Base-by-base conservation (phyloP, 441 rosid genomes). In the Macaranga tanarius region DNA sequence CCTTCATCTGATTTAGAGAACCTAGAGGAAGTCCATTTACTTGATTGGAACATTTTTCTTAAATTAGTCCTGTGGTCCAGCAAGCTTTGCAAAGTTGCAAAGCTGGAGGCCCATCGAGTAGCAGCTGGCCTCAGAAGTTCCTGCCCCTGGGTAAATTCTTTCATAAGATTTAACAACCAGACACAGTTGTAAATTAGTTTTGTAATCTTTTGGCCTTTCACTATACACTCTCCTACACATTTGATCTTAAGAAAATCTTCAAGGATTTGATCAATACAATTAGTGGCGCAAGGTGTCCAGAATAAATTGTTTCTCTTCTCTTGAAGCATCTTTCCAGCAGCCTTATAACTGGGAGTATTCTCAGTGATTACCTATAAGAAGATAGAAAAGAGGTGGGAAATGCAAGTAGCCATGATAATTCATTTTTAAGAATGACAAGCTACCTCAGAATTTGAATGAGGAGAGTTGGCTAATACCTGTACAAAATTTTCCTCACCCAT, bases 251-350 rank as follows among this genome's bases (percentile, higher is more conserved):
- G 63, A 80, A 92, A 82, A 73, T 88, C 97, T 73, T 91, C 93
- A 67, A 92, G 87, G 87, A 92, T 86, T 62, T 77, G 82, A 76
- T 95, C 96, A 73, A 94, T 79, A 80, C 86, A 85, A 76, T 89
- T 78, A 50, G 83, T 78, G 52, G 95, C 97, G 79, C 98, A 95
- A 51, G 98, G 98, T 9, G 95, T 87, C 99, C 99, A 91, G 85
- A 90, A 95, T 72, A 95, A 77, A 78, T 91, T 89, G 77, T 88
- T 87, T 79, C 95, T 84, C 75, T 85, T 92, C 78, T 91, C 98
- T 83, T 95, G 96, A 74, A 95, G 97, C 89, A 91, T 83, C 82
- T 93, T 91, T 67, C 98, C 98, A 61, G 96, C 94, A 65, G 87
- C 81, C 81, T 81, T 87, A 72, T 82, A 92, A 75, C 86, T 79